A percentile compares a stretch with the other conserved stretches of the same genome.
phyloP scores from a whole-genome alignment of 768 basidiomycete species.

The Termitomyces sp. region DNA sequence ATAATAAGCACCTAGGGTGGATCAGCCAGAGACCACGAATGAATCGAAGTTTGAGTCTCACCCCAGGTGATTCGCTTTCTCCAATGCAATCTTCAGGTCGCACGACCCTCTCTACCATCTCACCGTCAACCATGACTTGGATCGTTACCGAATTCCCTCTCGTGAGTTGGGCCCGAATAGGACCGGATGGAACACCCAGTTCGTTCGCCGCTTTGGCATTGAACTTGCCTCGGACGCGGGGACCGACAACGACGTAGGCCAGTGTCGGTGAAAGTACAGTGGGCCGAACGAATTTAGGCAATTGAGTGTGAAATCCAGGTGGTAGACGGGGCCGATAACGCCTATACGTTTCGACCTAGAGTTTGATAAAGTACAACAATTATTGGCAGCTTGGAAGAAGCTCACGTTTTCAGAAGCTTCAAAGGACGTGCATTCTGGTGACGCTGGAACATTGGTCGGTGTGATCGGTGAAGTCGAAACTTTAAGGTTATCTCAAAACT shows the following conservation, averaged over 20 bases:
- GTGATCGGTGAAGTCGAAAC: not conserved
- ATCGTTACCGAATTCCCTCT: conserved; percentile 62
- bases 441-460: not conserved
- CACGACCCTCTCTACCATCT: conserved; percentile 42
- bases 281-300: conserved; percentile 28
- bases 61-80: conserved; percentile 44
- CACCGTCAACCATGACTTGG: conserved; percentile 38
- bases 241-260: conserved; percentile 49
- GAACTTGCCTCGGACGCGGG: conserved; percentile 64
- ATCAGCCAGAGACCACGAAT: not conserved
- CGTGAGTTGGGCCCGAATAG: conserved; percentile 53
- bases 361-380: not conserved
- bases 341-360: conserved; percentile 25
- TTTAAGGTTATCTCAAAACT: not conserved
- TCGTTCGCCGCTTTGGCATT: conserved; percentile 56
- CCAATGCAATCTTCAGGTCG: conserved; percentile 57
- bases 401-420: not conserved
- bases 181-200: conserved; percentile 60
- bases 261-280: conserved; percentile 27
- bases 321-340: conserved; percentile 21
- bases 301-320: conserved; percentile 29
- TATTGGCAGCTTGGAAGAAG: not conserved
- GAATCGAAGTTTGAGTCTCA: conserved; percentile 15
- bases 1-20: conserved; percentile 51
- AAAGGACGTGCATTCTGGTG: not conserved